Evolutionary conservation across 768 basidiomycete species (phyloP), one percentile per base, ranked within the genome.

Genomic region (Serendipita sp.): DNA sequence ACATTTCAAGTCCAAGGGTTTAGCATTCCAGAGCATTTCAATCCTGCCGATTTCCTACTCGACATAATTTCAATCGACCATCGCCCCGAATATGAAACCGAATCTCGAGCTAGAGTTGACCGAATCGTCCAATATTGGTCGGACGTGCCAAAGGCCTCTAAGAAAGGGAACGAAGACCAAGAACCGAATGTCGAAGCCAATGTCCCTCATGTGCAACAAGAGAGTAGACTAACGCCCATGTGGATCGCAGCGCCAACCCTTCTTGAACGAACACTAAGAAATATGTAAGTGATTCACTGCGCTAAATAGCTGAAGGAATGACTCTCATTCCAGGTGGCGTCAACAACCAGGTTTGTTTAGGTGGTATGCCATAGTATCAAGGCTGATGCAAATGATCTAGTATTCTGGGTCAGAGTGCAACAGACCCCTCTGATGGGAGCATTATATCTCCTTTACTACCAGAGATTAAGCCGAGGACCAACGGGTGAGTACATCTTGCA

Each of bases 31-130:
- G 67, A 26, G 65, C 66, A 71, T 62, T 72, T 71, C 69, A 76
- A 78, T 65, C 75, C 77, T 16, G 68, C 75, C 20, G 71, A 77
- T 69, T 76, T 75, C 65, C 66, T 74, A 16, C 67, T 77, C 44
- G 72, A 73, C 64, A 67, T 76, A 34, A 72, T 74, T 61, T 65
- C 64, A 2, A 60, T 69, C 31, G 63, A 71, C 41, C 50, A 62
- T 31, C 56, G 58, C 16, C n/a, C 33, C 26, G 28, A 30, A 48
- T 62, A 26, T 51, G 65, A 61, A 63, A 62, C 1, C 58, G 62
- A 17, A 63, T 64, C 33, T 20, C 42, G 38, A 3, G 62, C 31
- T 16, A 48, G 62, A 16, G 53, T 63, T 31, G 51, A 53, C 48
- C 5, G 31, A n/a, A 31, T 63, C 17, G 62, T 63, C 60, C 63